phyloP scores from a whole-genome alignment of 805 yeast genomes.

The Pichia thaimueangensis region DNA sequence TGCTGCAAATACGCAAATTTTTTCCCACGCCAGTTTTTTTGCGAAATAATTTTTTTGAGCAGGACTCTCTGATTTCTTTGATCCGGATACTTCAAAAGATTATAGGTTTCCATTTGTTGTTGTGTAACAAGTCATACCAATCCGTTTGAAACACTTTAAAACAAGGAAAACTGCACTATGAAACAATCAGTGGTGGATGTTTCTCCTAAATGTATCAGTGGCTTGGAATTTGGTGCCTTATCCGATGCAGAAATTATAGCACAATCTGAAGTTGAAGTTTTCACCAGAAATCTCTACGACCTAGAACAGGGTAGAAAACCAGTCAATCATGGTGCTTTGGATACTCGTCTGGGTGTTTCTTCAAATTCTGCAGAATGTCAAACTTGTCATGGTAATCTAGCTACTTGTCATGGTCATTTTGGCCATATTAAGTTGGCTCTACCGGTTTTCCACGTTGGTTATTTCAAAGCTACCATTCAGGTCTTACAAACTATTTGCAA shows the following conservation, averaged over 20 bases:
- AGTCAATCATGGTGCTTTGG: constrained; percentile 80
- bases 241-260: constrained; percentile 86
- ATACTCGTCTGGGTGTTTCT: constrained; percentile 89
- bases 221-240: constrained; percentile 88
- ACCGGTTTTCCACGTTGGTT: constrained; percentile 97
- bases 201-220: constrained; percentile 86
- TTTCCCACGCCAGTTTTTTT: too few relatives aligned
- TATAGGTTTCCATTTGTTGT: too few relatives aligned
- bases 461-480: constrained; percentile 83
- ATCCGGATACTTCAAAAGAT: too few relatives aligned
- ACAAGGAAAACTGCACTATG: too few relatives aligned
- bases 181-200: constrained; percentile 55
- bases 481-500: constrained; percentile 90
- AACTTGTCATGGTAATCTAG: constrained; percentile 88
- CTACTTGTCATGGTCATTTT: constrained; percentile 97
- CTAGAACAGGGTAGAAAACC: constrained; percentile 85
- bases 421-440: constrained; percentile 90
- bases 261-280: constrained; percentile 90
- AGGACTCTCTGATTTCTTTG: too few relatives aligned
- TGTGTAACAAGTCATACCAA: too few relatives aligned
- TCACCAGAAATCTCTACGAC: constrained; percentile 87
- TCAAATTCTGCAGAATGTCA: constrained; percentile 78
- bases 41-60: too few relatives aligned
- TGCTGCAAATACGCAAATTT: too few relatives aligned
- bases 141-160: too few relatives aligned